A percentile compares a stretch with the other conserved stretches of the same genome.
phyloP scores from a whole-genome alignment of 257 asterid species.

The Primulina eburnea region DNA sequence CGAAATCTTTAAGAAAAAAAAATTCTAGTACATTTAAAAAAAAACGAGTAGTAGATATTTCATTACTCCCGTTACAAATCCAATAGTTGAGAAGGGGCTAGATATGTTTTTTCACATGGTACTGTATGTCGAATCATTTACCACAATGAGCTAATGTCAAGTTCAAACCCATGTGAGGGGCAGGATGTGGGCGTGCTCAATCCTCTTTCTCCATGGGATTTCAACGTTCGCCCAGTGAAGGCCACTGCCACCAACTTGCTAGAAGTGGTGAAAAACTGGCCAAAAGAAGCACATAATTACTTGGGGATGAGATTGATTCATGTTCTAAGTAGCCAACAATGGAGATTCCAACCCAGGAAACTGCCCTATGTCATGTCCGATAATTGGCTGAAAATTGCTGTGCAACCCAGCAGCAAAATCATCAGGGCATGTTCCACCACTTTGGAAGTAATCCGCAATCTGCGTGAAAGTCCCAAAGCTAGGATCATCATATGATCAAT shows the following conservation, averaged over 20 bases:
- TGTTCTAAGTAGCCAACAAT: conserved; percentile 41
- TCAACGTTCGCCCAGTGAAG: too few species aligned
- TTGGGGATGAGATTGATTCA: conserved; percentile 25
- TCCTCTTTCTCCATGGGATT: background rate
- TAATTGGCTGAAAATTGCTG: conserved; percentile 53
- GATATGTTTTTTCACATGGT: too few species aligned
- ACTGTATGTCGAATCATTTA: background rate
- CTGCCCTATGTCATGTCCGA: conserved; percentile 86
- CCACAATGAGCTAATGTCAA: background rate
- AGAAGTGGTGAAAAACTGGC: background rate
- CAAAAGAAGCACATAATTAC: background rate
- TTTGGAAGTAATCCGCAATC: conserved; percentile 82
- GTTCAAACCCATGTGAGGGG: background rate
- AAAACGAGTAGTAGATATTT: too few species aligned
- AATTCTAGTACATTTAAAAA: too few species aligned
- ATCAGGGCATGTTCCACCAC: conserved; percentile 64
- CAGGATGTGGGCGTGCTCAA: too few species aligned
- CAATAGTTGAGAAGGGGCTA: too few species aligned
- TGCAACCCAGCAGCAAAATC: conserved; percentile 82
- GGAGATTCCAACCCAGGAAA: conserved; percentile 74
- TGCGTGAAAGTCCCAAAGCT: conserved; percentile 29
- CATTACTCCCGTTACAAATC: too few species aligned
- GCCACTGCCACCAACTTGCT: too few species aligned
- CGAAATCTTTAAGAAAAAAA: too few species aligned
- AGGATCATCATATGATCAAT: background rate